Percentiles rank a stretch among this genome's conserved stretches.
phyloP scores from a whole-genome alignment of 495 filamentous ascomycete species.

The Xanthoparmelia taractica region DNA sequence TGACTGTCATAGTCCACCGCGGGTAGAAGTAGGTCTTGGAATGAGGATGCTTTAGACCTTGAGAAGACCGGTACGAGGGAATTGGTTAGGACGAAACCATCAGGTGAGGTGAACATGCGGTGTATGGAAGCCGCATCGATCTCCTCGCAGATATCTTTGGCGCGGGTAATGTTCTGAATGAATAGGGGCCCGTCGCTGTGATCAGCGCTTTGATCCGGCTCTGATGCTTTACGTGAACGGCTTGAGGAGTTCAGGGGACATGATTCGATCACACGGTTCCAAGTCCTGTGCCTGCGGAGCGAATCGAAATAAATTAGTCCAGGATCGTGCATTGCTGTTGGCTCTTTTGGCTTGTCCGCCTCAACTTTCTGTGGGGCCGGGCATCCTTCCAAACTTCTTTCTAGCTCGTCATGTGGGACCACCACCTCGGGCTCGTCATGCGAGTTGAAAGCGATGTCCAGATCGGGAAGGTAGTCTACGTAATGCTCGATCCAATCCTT shows the following conservation, averaged over 20 bases:
- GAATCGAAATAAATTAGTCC: background rate
- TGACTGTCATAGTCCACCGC: background rate
- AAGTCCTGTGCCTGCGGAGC: background rate
- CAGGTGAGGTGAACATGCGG: background rate
- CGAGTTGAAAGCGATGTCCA: background rate
- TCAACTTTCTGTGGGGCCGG: background rate
- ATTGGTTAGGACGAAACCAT: background rate
- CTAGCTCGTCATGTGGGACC: background rate
- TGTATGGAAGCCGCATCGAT: background rate
- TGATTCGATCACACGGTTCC: background rate
- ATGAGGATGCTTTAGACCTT: background rate
- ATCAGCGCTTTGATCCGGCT: background rate
- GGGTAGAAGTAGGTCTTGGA: background rate
- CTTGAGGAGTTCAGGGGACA: background rate
- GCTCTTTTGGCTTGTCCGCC: background rate
- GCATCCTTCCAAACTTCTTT: background rate
- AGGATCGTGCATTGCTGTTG: background rate
- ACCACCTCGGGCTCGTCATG: slow-evolving; percentile 1
- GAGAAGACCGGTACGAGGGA: background rate
- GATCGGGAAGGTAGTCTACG: background rate
- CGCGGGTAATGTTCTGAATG: background rate
- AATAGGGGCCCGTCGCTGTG: background rate
- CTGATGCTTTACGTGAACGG: background rate
- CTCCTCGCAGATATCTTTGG: background rate
- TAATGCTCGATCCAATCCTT: background rate